phyloP scores from a whole-genome alignment of 495 filamentous ascomycete genomes.

The Rusavskia elegans region DNA sequence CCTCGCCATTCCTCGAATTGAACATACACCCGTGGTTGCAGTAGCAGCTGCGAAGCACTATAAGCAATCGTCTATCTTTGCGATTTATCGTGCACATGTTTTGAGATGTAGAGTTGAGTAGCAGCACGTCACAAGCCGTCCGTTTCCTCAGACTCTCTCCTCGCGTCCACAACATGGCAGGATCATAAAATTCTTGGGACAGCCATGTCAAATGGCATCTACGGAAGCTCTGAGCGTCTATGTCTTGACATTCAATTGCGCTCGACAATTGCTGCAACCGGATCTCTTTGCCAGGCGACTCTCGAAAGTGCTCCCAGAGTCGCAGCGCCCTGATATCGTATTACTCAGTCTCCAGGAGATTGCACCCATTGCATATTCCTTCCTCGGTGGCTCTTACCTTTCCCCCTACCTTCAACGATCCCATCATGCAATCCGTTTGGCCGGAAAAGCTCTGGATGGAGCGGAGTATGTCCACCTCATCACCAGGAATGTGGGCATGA shows the following conservation, averaged over 20 bases:
- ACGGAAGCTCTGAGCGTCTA: constrained; percentile 40
- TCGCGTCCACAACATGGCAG: background rate
- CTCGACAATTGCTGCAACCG: constrained; percentile 44
- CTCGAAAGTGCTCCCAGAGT: constrained; percentile 46
- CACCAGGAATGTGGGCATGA: constrained; percentile 69
- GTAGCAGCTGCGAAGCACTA: too few relatives aligned
- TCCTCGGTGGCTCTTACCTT: constrained; percentile 75
- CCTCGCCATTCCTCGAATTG: too few relatives aligned
- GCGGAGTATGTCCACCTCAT: constrained; percentile 34
- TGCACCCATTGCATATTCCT: constrained; percentile 65
- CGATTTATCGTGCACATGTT: too few relatives aligned
- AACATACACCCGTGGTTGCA: too few relatives aligned
- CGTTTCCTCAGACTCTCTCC: background rate
- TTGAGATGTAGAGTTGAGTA: too few relatives aligned
- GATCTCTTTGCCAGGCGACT: constrained; percentile 53
- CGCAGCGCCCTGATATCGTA: constrained; percentile 47
- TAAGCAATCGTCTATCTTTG: too few relatives aligned
- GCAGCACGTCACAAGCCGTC: background rate
- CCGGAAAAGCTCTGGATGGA: constrained; percentile 26
- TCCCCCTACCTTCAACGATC: constrained; percentile 57
- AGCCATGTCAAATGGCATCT: constrained; percentile 22
- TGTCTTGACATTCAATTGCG: constrained; percentile 85
- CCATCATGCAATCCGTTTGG: constrained; percentile 49
- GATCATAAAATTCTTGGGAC: background rate
- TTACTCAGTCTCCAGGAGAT: constrained; percentile 79